Conservation (phyloP, 441 rosid species). For the Croton setiger region DNA sequence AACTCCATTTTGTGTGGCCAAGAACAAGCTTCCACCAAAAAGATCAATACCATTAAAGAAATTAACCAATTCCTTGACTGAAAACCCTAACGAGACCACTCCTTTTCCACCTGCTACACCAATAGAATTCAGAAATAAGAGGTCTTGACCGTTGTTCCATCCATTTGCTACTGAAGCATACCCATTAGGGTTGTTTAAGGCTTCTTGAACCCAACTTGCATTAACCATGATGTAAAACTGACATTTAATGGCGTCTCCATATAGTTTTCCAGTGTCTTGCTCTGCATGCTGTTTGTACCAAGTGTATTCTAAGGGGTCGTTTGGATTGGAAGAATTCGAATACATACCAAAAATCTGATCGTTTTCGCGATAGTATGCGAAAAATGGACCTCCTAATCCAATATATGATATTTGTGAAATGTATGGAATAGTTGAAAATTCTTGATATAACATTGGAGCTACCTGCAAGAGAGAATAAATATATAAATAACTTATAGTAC, state of each 20-base stretch:
- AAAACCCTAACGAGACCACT: slow-evolving; percentile 48
- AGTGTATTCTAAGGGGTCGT: slow-evolving; percentile 8
- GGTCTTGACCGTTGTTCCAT: slow-evolving; percentile 32
- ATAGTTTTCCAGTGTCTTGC: slow-evolving; percentile 37
- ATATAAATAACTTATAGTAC: no score
- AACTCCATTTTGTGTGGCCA: slow-evolving; percentile 45
- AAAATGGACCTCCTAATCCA: slow-evolving; percentile 46
- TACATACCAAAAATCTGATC: slow-evolving; percentile 38
- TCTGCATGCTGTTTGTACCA: slow-evolving; percentile 58
- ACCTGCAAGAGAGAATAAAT: slow-evolving; percentile 33
- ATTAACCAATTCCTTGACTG: slow-evolving; percentile 29
- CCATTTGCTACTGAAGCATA: slow-evolving; percentile 39
- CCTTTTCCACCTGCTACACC: slow-evolving; percentile 29
- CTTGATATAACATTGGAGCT: slow-evolving; percentile 49
- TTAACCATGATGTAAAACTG: slow-evolving; percentile 11
- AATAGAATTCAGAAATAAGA: slow-evolving; percentile 37
- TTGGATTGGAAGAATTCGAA: slow-evolving; percentile 28
- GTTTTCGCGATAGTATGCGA: slow-evolving; percentile 38
- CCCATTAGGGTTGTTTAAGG: slow-evolving; percentile 30
- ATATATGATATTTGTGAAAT: slow-evolving; percentile 55
- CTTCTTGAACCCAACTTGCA: slow-evolving; percentile 41
- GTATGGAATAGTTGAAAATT: slow-evolving; percentile 43
- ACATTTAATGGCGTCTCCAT: slow-evolving; percentile 34
- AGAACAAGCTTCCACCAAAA: slow-evolving; percentile 42
- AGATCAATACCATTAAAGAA: slow-evolving; percentile 35